Evolutionary conservation across 129 eudicot genomes (phyloP), one percentile per base, ranked within the genome.

Genomic region (Pseudognaphalium luteoalbum): DNA sequence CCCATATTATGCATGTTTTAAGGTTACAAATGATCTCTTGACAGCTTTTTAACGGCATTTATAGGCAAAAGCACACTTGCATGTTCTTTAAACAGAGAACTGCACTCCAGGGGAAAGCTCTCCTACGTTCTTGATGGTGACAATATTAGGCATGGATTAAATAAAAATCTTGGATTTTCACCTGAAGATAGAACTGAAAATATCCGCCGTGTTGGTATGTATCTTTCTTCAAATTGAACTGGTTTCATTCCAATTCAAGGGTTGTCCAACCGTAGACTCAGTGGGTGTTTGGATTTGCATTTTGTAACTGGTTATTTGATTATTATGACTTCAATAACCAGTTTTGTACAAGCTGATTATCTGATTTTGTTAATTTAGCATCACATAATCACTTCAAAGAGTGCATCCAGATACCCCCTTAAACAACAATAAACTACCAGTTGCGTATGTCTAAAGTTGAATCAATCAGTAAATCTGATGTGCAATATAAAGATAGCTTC

Each of bases 41-140:
- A 59, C 29, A 7, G 42, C 9, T 60, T 63, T 51, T 1, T 63
- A 4, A 33, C 57, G 41, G 29, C 9, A 47, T 58, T 11, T 81
- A 35, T 86, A 94, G 98, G 98, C 50, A 94, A 94, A 86, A 94
- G 98, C 77, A 94, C 98, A 58, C 89, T 94, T 71, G 98, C 98
- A 57, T 94, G 93, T 70, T 82, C 98, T 25, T 74, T 94, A 32
- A 89, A 83, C 34, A 91, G 98, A 83, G 96, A 90, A 83, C 78
- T 94, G 80, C 92, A 94, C 77, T 82, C 90, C 22, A 85, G 82
- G 88, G 98, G 96, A 47, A 94, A 87, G 41, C 92, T 94, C 33
- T 89, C 98, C n/a, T 94, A 94, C 60, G 90, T 94, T 79, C 98
- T 94, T 78, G 98, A 94, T 60, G 98, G 98, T 68, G 98, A 94